A percentile compares a stretch with the other conserved stretches of the same genome.
Conservation (phyloP, 352 stramenopile species). For the Poterioochromonas sp. region DNA sequence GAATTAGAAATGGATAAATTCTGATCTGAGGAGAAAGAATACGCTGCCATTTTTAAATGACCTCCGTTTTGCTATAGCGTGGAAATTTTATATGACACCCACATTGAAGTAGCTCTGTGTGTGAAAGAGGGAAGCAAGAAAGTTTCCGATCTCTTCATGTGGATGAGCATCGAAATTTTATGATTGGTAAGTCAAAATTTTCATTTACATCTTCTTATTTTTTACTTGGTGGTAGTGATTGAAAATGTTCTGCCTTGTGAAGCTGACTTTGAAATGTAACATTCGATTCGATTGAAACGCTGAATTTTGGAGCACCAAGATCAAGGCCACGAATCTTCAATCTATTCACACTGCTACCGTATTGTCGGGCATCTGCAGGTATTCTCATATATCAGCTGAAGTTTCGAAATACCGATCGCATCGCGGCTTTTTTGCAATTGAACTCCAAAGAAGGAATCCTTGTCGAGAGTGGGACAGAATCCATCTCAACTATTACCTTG, state of each 20-base stretch:
- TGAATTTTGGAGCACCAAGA: conserved; percentile 57
- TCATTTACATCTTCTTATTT: neutral
- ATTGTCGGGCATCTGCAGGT: conserved; percentile 56
- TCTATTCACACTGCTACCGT: conserved; percentile 58
- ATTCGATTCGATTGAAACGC: conserved; percentile 53
- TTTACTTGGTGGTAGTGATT: conserved; percentile 53
- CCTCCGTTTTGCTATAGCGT: conserved; percentile 12
- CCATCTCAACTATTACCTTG: conserved; percentile 56
- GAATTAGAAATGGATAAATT: neutral
- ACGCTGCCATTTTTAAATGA: too few relatives aligned
- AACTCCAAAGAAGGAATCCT: conserved; percentile 34
- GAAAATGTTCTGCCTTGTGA: conserved; percentile 65
- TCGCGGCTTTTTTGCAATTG: neutral
- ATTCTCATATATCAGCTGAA: conserved; percentile 37
- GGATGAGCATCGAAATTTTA: neutral
- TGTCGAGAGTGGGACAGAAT: conserved; percentile 40
- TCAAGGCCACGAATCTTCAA: conserved; percentile 53
- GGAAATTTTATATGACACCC: neutral
- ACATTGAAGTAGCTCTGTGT: neutral
- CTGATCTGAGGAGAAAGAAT: neutral
- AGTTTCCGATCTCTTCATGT: neutral
- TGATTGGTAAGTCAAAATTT: neutral
- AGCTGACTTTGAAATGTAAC: conserved; percentile 63
- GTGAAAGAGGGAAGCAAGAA: neutral
- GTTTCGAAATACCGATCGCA: neutral